A percentile compares a stretch with the other conserved stretches of the same genome.
Evolutionary conservation across 2,329 filamentous ascomycete genomes (phyloP).

Genomic region (Gremmenia infestans): DNA sequence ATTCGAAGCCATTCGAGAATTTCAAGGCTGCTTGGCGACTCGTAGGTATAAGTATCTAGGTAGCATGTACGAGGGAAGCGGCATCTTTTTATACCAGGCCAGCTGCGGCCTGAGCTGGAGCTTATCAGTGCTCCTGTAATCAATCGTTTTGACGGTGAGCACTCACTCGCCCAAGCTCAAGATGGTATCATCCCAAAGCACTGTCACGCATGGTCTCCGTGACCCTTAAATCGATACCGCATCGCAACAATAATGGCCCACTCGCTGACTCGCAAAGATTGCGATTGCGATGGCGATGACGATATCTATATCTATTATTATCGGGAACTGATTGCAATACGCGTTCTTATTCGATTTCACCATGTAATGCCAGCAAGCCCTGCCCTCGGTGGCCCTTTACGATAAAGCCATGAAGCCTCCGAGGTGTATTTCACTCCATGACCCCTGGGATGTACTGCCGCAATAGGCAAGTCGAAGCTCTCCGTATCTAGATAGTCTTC

Average conservation of each 20-base stretch:
- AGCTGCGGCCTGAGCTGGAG: constrained; percentile 2
- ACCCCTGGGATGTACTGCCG: neutral
- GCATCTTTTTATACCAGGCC: constrained; percentile 15
- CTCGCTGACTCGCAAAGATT: constrained; percentile 1
- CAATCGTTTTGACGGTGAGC: constrained; percentile 7
- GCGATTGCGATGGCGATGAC: neutral
- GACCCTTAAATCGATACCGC: too few relatives aligned
- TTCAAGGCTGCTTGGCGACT: neutral
- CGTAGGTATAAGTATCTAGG: neutral
- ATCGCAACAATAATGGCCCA: neutral
- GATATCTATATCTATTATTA: neutral
- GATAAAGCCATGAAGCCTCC: neutral
- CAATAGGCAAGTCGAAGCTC: constrained; percentile 16
- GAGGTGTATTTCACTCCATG: neutral
- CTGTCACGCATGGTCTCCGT: constrained; percentile 14
- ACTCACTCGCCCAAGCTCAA: neutral
- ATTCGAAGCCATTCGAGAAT: neutral
- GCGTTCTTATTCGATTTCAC: constrained; percentile 14
- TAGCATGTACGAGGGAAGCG: constrained; percentile 5
- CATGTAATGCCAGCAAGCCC: neutral
- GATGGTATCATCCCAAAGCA: constrained; percentile 17
- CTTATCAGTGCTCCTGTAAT: constrained; percentile 15
- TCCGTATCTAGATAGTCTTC: neutral
- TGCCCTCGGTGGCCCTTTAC: neutral
- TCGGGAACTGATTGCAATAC: constrained; percentile 9